A percentile compares a stretch with the other conserved stretches of the same genome.
phyloP scores from a whole-genome alignment of 2,329 filamentous ascomycete species.

The Diaporthe australafricana region DNA sequence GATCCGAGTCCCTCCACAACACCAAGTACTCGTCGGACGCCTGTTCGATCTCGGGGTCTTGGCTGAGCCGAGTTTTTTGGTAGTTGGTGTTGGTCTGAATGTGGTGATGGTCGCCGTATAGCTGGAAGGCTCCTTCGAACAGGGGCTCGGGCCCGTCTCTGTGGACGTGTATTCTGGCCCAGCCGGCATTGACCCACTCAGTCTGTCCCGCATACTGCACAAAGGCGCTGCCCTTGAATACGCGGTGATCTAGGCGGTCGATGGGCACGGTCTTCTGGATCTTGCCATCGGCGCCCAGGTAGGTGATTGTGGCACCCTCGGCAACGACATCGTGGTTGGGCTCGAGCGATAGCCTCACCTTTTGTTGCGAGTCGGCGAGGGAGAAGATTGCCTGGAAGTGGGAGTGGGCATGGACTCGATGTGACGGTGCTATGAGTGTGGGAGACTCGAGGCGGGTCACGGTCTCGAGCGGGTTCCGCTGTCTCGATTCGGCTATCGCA shows the following conservation, averaged over 20 bases:
- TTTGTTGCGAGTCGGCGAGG: slow-evolving; percentile 73
- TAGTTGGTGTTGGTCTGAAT: slow-evolving; percentile 83
- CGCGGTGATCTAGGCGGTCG: slow-evolving; percentile 78
- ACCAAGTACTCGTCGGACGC: slow-evolving; percentile 82
- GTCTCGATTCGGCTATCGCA: slow-evolving; percentile 73
- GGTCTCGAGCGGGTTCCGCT: slow-evolving; percentile 81
- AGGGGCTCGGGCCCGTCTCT: slow-evolving; percentile 82
- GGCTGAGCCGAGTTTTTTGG: slow-evolving; percentile 73
- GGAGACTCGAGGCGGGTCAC: slow-evolving; percentile 80
- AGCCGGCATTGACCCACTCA: slow-evolving; percentile 85
- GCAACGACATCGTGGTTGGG: slow-evolving; percentile 93
- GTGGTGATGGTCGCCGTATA: slow-evolving; percentile 87
- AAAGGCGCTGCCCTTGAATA: slow-evolving; percentile 86
- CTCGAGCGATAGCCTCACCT: slow-evolving; percentile 83
- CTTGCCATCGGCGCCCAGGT: slow-evolving; percentile 78
- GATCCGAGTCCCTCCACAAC: slow-evolving; percentile 91
- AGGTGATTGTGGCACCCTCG: slow-evolving; percentile 78
- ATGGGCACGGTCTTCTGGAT: slow-evolving; percentile 76
- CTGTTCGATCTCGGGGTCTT: slow-evolving; percentile 75
- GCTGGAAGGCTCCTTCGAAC: slow-evolving; percentile 90
- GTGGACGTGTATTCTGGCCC: slow-evolving; percentile 84
- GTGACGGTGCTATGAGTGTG: slow-evolving; percentile 72
- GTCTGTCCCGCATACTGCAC: slow-evolving; percentile 68
- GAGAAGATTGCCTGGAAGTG: slow-evolving; percentile 88
- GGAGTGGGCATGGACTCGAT: slow-evolving; percentile 83